Evolutionary conservation across 495 filamentous ascomycete genomes (phyloP), one percentile per base, ranked within the genome.

Genomic region (Lasiosphaeriaceae sp.): DNA sequence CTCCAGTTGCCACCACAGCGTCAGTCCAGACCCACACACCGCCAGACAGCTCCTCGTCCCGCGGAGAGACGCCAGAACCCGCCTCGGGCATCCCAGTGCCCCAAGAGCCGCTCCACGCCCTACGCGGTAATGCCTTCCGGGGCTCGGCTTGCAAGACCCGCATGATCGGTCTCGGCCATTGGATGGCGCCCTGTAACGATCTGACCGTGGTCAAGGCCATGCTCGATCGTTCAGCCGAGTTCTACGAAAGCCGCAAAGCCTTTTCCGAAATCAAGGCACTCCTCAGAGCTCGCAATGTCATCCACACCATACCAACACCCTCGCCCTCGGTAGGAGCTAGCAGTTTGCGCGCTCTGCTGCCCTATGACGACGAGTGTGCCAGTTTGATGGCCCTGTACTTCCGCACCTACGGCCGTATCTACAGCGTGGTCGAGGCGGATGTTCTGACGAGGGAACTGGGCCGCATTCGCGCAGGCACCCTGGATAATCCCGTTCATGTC

Each of bases 161-260:
- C 31, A 52, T 66, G 43, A 47, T 63, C n/a, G 60, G 63, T 0
- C 31, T 63, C 8, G 64, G 60, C 31, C 63, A 64, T 39, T 64
- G 63, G 61, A 48, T 63, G 61, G 57, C 61, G 0, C 61, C 63
- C 0, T 60, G 57, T 41, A 47, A 56, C 26, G 61, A 66, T 20
- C 55, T 66, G 56, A 47, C 35, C 12, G 54, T 60, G 3, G 17
- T 62, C 31, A 59, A 59, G 23, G 56, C 63, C 11, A 47, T 66
- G 35, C 57, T 66, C 26, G 54, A 63, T 43, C 60, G 37, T 20
- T 47, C 62, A 2, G 19, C 43, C 26, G 60, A 57, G 37, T 66
- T 66, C 43, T 31, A 60, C 9, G 2, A 60, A 0, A 55, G 35
- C 21, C 55, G 61, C 19, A 58, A 51, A 22, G 31, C 54, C 21